A percentile compares a stretch with the other conserved stretches of the same genome.
Evolutionary conservation across 2,329 filamentous ascomycete genomes (phyloP).

Genomic region (Neonectria faginata): DNA sequence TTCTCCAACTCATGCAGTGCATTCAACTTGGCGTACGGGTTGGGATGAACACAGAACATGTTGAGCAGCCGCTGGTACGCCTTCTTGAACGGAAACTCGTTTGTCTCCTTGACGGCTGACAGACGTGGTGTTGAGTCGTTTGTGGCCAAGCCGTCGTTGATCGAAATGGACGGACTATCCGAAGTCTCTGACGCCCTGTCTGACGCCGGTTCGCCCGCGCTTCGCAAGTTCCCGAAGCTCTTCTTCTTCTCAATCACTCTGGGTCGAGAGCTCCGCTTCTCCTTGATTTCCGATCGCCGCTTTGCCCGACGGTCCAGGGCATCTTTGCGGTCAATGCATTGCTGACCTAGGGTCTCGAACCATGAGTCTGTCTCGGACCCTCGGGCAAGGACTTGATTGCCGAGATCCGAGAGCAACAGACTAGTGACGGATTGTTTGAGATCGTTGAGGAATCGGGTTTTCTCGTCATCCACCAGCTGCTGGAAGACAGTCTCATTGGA

Average conservation of each 20-base stretch:
- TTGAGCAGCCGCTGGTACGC: constrained; percentile 84
- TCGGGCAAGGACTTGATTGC: constrained; percentile 84
- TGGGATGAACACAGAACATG: constrained; percentile 90
- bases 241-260: constrained; percentile 72
- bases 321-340: constrained; percentile 73
- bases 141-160: constrained; percentile 54
- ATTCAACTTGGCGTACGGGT: constrained; percentile 86
- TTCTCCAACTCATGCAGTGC: constrained; percentile 85
- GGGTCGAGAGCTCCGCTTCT: constrained; percentile 61
- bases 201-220: constrained; percentile 56
- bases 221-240: constrained; percentile 74
- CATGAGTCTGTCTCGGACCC: constrained; percentile 94
- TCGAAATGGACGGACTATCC: constrained; percentile 52
- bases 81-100: constrained; percentile 81
- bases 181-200: constrained; percentile 55
- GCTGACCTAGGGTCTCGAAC: constrained; percentile 77
- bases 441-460: constrained; percentile 80
- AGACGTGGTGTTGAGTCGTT: constrained; percentile 45
- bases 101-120: constrained; percentile 42
- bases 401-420: constrained; percentile 88
- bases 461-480: constrained; percentile 73
- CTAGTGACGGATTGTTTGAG: constrained; percentile 85
- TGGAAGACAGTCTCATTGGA: constrained; percentile 75
- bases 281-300: constrained; percentile 55
- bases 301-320: constrained; percentile 62